Evolutionary conservation across 1,139 yeast species (phyloP).

Genomic region (Nakaseomyces nivariensis): DNA sequence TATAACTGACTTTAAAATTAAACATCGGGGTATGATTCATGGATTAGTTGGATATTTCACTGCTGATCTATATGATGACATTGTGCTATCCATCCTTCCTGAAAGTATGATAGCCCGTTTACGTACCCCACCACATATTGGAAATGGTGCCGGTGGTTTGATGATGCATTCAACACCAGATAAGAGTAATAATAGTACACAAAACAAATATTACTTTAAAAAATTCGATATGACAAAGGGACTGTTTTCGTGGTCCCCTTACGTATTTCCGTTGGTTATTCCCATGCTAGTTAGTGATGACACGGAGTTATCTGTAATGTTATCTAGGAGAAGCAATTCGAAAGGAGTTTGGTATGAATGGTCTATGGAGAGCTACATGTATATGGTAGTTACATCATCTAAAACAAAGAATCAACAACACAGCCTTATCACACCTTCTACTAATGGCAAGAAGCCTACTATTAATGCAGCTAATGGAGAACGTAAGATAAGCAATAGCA

Average conservation of each 20-base stretch:
- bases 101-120: slow-evolving; percentile 20
- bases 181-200: slow-evolving; percentile 1
- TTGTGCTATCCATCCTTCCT: slow-evolving; percentile 48
- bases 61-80: slow-evolving; percentile 52
- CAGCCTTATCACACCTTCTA: background rate
- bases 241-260: slow-evolving; percentile 61
- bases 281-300: slow-evolving; percentile 44
- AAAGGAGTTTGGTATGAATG: slow-evolving; percentile 65
- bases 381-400: slow-evolving; percentile 30
- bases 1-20: slow-evolving; percentile 30
- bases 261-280: slow-evolving; percentile 55
- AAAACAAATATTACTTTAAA: slow-evolving; percentile 9
- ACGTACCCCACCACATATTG: background rate
- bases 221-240: slow-evolving; percentile 41
- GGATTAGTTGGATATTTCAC: slow-evolving; percentile 70
- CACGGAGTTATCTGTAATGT: slow-evolving; percentile 41
- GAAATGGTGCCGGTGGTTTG: background rate
- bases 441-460: background rate
- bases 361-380: slow-evolving; percentile 46
- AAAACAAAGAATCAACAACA: background rate
- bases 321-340: slow-evolving; percentile 32
- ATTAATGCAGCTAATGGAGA: background rate
- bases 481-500: slow-evolving; percentile 1
- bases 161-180: slow-evolving; percentile 2
- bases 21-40: slow-evolving; percentile 46